Conservation (phyloP, 805 yeast genomes). For the Yueomyces sinensis region DNA sequence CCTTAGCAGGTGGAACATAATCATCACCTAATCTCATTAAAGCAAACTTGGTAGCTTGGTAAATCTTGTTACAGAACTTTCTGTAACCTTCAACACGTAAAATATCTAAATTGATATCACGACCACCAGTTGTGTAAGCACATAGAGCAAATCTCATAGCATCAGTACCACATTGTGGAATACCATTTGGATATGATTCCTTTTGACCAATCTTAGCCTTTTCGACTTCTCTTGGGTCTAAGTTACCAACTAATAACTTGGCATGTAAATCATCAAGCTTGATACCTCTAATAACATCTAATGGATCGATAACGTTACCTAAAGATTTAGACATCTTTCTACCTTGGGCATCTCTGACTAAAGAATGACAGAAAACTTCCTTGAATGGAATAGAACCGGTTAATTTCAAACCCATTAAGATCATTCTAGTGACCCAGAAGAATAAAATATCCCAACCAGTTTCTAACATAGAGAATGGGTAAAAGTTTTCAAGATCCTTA, state of each 20-base stretch:
- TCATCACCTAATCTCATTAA: constrained; percentile 84
- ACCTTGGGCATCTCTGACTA: constrained; percentile 98
- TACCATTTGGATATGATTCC: constrained; percentile 87
- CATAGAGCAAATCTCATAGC: constrained; percentile 96
- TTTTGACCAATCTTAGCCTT: constrained; percentile 83
- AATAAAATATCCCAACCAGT: constrained; percentile 99
- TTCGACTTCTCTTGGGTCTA: constrained; percentile 78
- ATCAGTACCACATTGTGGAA: constrained; percentile 99
- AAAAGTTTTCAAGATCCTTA: constrained; percentile 60
- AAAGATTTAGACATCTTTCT: constrained; percentile 97
- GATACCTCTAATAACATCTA: constrained; percentile 86
- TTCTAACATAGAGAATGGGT: constrained; percentile 88
- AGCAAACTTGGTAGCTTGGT: constrained; percentile 96
- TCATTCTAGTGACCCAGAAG: constrained; percentile 99
- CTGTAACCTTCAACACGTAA: constrained; percentile 97
- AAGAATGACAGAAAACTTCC: constrained; percentile 96
- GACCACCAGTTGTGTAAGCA: constrained; percentile 97
- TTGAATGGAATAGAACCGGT: constrained; percentile 87
- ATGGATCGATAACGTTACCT: constrained; percentile 94
- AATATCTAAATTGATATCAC: constrained; percentile 93
- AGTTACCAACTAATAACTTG: constrained; percentile 66
- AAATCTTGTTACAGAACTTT: constrained; percentile 98
- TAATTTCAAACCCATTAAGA: constrained; percentile 76
- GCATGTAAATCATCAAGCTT: constrained; percentile 67
- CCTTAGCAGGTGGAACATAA: constrained; percentile 63